A percentile compares a stretch with the other conserved stretches of the same genome.
phyloP scores from a whole-genome alignment of 352 stramenopile genomes.

The Globisporangium sylvaticum region DNA sequence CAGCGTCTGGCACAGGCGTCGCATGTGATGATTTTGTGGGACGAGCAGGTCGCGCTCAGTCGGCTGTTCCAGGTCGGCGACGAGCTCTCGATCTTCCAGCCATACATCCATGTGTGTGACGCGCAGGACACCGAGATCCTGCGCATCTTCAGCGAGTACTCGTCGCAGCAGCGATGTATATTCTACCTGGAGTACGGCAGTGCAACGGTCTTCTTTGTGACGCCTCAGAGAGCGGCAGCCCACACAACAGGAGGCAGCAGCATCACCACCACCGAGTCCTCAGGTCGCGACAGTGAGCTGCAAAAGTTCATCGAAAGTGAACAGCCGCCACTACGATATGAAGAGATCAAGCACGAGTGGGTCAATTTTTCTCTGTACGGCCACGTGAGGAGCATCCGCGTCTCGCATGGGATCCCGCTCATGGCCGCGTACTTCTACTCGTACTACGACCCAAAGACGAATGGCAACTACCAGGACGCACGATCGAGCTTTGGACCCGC shows the following conservation, averaged over 20 bases:
- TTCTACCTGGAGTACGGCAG: slow-evolving; percentile 73
- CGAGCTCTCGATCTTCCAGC: slow-evolving; percentile 52
- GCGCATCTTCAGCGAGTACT: slow-evolving; percentile 56
- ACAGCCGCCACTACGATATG: slow-evolving; percentile 17
- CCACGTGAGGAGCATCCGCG: slow-evolving; percentile 41
- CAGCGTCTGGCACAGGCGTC: slow-evolving; percentile 24
- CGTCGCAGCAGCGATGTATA: slow-evolving; percentile 35
- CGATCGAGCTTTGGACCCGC: slow-evolving; percentile 9
- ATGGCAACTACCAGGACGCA: slow-evolving; percentile 18
- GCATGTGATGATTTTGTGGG: slow-evolving; percentile 61
- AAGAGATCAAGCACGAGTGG: slow-evolving; percentile 33
- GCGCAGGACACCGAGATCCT: slow-evolving; percentile 42
- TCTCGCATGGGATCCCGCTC: slow-evolving; percentile 57
- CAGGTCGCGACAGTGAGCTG: slow-evolving; percentile 5
- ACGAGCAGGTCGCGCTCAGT: slow-evolving; percentile 66
- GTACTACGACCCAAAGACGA: slow-evolving; percentile 64
- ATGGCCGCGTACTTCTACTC: slow-evolving; percentile 67
- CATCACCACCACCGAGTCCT: not conserved
- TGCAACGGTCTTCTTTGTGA: slow-evolving; percentile 47
- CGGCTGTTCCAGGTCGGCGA: slow-evolving; percentile 54
- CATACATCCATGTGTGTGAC: slow-evolving; percentile 53
- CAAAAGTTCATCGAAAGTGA: slow-evolving; percentile 18
- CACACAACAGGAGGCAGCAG: not conserved
- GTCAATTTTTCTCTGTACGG: slow-evolving; percentile 53
- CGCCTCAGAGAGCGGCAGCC: not conserved